Base-by-base conservation (phyloP, 164 flowering plant species). In the Stephania yunnanensis region DNA sequence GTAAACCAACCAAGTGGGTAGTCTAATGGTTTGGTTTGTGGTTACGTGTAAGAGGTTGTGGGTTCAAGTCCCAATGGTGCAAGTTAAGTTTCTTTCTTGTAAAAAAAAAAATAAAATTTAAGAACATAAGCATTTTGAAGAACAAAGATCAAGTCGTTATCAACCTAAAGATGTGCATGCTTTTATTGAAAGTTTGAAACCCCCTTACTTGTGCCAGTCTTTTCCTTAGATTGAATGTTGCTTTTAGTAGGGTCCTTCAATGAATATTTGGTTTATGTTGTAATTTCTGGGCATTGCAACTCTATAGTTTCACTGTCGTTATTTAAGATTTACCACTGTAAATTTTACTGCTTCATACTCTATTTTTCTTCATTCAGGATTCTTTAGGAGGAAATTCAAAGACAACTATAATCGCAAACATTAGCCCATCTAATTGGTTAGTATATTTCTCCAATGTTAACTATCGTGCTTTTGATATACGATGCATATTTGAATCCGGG, bases 311-410 rank as follows among this genome's bases (percentile, higher is more conserved):
- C 5, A 66, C 17, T 66, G 1, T 10, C 30, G 7, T 48, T 31
- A 30, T 52, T 68, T 44, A 29, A 9, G 48, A 46, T 7, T 63
- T 45, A 15, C 19, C n/a, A n/a, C 66, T n/a, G 7, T 61, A 10
- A 7, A 66, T 25, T 30, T 5, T 48, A 22, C 61, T 66, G 7
- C 30, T 64, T 64, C 3, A 7, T 61, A 45, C 19, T 66, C 22
- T 25, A 79, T 69, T 15, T 4, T 31, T 45, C 63, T 73, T 71
- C 66, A 77, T 81, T 70, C 86, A 96, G 99, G 99, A 96, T 80
- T 96, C 99, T 4, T 79, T 96, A 4, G 99, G 99, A 69, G 99
- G 99, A 76, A 96, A 96, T 82, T 89, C 99, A 31, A 96, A 96
- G 78, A 96, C 98, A 30, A 89, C 69, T 11, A 96, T 96, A 78